Evolutionary conservation across 768 basidiomycete genomes (phyloP).

Genomic region (Suillus bovinus): DNA sequence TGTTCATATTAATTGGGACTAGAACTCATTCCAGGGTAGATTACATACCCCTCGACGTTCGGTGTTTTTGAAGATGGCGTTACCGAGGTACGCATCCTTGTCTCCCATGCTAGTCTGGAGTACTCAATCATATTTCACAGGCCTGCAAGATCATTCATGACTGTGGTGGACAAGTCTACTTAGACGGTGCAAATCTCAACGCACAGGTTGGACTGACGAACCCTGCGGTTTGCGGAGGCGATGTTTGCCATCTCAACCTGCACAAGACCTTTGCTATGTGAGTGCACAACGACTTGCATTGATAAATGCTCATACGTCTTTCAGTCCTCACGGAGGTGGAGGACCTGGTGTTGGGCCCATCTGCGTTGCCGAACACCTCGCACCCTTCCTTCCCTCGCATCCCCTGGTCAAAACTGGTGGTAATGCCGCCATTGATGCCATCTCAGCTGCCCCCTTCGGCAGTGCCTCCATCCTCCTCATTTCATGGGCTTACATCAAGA

Average conservation of each 20-base stretch:
- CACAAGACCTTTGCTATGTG: slow-evolving; percentile 98
- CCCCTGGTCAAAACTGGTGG: slow-evolving; percentile 69
- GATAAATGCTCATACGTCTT: slow-evolving; percentile 3
- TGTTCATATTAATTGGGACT: slow-evolving; percentile 16
- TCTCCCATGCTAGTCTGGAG: neutral
- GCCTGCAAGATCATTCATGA: slow-evolving; percentile 94
- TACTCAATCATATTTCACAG: slow-evolving; percentile 30
- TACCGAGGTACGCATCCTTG: slow-evolving; percentile 49
- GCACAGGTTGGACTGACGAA: slow-evolving; percentile 93
- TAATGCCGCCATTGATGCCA: slow-evolving; percentile 76
- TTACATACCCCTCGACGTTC: slow-evolving; percentile 96
- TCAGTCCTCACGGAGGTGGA: slow-evolving; percentile 93
- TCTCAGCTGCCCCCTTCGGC: slow-evolving; percentile 91
- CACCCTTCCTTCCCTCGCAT: slow-evolving; percentile 92
- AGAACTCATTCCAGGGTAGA: slow-evolving; percentile 43
- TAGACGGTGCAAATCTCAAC: slow-evolving; percentile 94
- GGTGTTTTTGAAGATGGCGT: slow-evolving; percentile 97
- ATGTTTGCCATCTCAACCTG: slow-evolving; percentile 97
- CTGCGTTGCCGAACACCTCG: slow-evolving; percentile 90
- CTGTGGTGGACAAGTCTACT: slow-evolving; percentile 95
- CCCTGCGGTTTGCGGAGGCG: slow-evolving; percentile 92
- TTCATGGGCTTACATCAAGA: slow-evolving; percentile 99
- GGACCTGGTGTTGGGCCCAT: slow-evolving; percentile 98
- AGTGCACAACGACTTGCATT: slow-evolving; percentile 23
- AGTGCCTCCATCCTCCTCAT: slow-evolving; percentile 94